A percentile compares a stretch with the other conserved stretches of the same genome.
Conservation (phyloP, 163 green algal species). For the Scenedesmus sp. region DNA sequence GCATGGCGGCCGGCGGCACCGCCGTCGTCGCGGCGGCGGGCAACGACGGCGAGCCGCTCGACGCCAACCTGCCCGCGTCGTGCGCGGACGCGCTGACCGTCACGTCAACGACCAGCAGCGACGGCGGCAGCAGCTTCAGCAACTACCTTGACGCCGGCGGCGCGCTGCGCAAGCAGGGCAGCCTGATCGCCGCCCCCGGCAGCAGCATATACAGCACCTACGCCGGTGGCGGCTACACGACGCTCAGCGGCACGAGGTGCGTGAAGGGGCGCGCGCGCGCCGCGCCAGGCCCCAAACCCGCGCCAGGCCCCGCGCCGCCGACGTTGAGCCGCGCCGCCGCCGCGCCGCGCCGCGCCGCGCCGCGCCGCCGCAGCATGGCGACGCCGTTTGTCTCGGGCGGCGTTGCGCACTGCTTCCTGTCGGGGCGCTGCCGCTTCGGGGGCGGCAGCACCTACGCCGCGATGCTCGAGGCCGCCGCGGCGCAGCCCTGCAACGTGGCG, state of each 20-base stretch:
- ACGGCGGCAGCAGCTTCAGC: constrained; percentile 9
- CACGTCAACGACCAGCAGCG: background rate
- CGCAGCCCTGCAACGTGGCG: background rate
- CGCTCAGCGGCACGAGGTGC: constrained; percentile 15
- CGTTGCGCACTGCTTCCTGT: constrained; percentile 7
- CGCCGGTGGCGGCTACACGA: constrained; percentile 10
- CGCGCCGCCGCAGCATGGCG: background rate
- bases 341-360: too few relatives aligned
- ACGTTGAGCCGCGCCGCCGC: too few relatives aligned
- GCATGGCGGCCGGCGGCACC: constrained; percentile 9
- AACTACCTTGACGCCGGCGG: background rate
- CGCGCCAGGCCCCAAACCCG: too few relatives aligned
- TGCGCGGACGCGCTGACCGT: constrained; percentile 15
- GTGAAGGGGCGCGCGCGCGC: too few relatives aligned
- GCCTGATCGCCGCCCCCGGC: constrained; percentile 9
- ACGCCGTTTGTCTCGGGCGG: background rate
- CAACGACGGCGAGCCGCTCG: constrained; percentile 23
- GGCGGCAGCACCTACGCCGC: constrained; percentile 7
- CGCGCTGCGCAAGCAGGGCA: background rate
- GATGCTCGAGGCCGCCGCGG: constrained; percentile 5
- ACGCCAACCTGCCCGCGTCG: constrained; percentile 11
- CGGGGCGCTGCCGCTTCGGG: background rate
- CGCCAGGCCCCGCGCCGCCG: too few relatives aligned
- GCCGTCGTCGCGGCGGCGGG: constrained; percentile 7
- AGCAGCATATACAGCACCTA: constrained; percentile 34